These are phyloP conservation scores for Nepenthes gracilis DNA, from an alignment of 148 eudicot species.

Conservation along the genomic window DNA sequence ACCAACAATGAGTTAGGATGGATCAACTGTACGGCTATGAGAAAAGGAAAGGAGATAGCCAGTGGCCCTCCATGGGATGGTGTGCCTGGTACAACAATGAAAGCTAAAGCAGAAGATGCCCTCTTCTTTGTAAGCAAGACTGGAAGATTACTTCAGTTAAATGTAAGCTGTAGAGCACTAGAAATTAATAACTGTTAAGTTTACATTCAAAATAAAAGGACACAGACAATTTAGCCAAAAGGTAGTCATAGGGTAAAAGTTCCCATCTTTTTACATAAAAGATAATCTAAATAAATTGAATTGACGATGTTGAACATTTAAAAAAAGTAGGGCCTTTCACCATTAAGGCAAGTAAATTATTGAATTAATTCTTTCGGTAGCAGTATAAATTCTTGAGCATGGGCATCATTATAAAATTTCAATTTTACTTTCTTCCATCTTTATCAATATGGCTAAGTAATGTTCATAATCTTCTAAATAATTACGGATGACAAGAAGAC, in stretches of 20 bases:
- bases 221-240: background rate
- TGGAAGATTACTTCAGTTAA: conserved; percentile 66
- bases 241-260: background rate
- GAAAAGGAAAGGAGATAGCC: conserved; percentile 44
- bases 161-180: conserved; percentile 36
- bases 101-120: conserved; percentile 40
- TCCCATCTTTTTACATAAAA: background rate
- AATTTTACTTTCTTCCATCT: too few species aligned
- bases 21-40: conserved; percentile 75
- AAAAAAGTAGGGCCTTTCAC: background rate
- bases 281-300: background rate
- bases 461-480: too few species aligned
- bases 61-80: conserved; percentile 85
- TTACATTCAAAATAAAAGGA: background rate
- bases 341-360: too few species aligned
- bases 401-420: too few species aligned
- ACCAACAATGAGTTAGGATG: conserved; percentile 35
- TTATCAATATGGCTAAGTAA: too few species aligned
- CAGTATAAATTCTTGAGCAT: too few species aligned
- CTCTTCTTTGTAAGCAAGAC: conserved; percentile 59
- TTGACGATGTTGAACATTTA: background rate
- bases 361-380: too few species aligned
- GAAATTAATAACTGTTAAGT: background rate
- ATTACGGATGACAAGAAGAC: too few species aligned
- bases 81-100: conserved; percentile 14